Conservation (phyloP, 108 stramenopile genomes). For the Skeletonema costatum region DNA sequence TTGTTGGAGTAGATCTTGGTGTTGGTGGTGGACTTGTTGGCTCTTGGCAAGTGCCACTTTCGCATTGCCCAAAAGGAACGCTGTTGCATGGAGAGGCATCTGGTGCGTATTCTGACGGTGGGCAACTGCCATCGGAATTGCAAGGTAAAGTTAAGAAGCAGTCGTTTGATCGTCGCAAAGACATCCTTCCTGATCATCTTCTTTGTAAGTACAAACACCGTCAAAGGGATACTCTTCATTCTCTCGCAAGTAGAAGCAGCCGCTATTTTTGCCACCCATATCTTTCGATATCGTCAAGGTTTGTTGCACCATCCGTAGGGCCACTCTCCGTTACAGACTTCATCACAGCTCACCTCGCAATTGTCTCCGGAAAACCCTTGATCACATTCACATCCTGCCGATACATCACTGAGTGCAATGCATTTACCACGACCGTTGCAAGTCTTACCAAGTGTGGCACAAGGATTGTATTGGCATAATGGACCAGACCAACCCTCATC, state of each 20-base stretch:
- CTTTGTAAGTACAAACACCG: conserved; percentile 46
- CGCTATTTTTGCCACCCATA: conserved; percentile 10
- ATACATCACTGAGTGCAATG: conserved; percentile 14
- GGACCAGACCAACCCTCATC: conserved; percentile 43
- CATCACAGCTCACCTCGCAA: conserved; percentile 43
- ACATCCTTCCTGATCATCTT: background rate
- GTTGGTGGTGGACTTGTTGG: background rate
- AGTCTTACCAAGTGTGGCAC: conserved; percentile 9
- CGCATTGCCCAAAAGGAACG: conserved; percentile 16
- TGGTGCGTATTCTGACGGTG: conserved; percentile 2
- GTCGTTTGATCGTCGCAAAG: conserved; percentile 25
- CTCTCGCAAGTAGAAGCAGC: conserved; percentile 33
- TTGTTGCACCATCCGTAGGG: conserved; percentile 19
- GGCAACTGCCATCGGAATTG: conserved; percentile 26
- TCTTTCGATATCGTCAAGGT: conserved; percentile 3
- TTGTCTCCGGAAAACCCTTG: conserved; percentile 40
- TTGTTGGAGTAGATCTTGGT: too few species aligned
- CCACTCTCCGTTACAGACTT: conserved; percentile 22
- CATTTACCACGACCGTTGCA: conserved; percentile 47
- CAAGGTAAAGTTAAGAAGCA: conserved; percentile 11
- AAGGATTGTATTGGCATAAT: conserved; percentile 46
- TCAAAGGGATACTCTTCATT: conserved; percentile 29
- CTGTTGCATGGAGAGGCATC: conserved; percentile 28
- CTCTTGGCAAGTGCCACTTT: conserved; percentile 11
- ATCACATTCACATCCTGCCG: conserved; percentile 36